Evolutionary conservation across 495 filamentous ascomycete species (phyloP), one percentile per base, ranked within the genome.

Genomic region (Trichoderma reesei): DNA sequence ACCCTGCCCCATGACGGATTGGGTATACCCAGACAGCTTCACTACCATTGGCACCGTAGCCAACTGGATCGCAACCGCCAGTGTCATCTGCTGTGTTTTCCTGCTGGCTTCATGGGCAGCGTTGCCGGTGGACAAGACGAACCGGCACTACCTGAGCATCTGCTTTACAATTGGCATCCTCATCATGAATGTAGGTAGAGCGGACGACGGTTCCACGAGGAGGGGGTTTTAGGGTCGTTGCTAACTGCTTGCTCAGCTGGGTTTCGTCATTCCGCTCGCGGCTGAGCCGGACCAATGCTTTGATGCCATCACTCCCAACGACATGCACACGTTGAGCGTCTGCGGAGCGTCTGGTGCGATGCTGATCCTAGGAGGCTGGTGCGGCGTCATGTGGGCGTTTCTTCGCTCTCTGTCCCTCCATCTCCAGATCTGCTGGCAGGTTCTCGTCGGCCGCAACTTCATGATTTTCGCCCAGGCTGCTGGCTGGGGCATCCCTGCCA

Each of bases 371-470:
- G 95, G 94, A 59, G 95, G 92, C 63, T 90, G 91, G 83, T 79
- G 85, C 56, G 86, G 86, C 33, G 85, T 89, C 4, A 81, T 93
- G 68, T 98, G 92, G 92, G 86, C 90, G 73, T 96, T 97, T 74
- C 79, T 97, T 56, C 86, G 94, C 61, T 89, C 94, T 4, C 72
- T 97, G 48, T 96, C 92, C 18, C 88, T 98, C 63, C 94, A 98
- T 73, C 84, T 98, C 13, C 95, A 98, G 75, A 96, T 98, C 56
- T 96, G 91, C 78, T 98, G 95, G 95, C 90, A 98, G 71, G 79
- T 95, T 20, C 85, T 93, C 5, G 87, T 95, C 8, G 95, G 94
- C 3, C 82, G 83, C 20, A 91, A 86, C 66, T 97, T 96, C 75
- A 97, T 97, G 86, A 91, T 90, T 83, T 82, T 82, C 66, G 86